Evolutionary conservation across 2,329 filamentous ascomycete genomes (phyloP), one percentile per base, ranked within the genome.

Genomic region (Cladorrhinum sp.): DNA sequence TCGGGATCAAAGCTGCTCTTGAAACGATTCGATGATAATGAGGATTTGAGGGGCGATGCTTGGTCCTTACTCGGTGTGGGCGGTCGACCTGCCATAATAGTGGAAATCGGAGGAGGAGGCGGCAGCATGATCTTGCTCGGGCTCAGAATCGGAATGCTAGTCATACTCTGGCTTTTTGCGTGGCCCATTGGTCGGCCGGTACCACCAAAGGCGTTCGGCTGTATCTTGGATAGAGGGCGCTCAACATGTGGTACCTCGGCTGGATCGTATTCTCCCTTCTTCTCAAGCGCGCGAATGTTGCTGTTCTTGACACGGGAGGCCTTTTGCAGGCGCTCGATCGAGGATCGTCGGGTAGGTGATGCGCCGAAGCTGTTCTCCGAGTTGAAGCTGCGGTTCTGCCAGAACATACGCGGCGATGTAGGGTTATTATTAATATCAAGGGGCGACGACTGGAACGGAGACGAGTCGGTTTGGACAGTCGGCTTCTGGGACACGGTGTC

Each of bases 261-360:
- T 25, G 93, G 92, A 74, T 97, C 92, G 79, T 97, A 97, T 78
- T 96, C 90, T 74, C 92, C 86, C 77, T 93, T 93, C 72, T 92
- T 89, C 77, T 97, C 93, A 58, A 93, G 89, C 48, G 92, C 92
- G 73, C 96, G 91, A 82, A 98, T 97, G 78, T 89, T 96, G 83
- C 93, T 97, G 79, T 96, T 98, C 82, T 93, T 96, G 70, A 99
- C 95, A 62, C 95, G 90, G 58, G 93, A 96, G 29, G 92, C 93
- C 73, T 89, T 91, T 78, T 97, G 96, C 62, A 99, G 83, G 71
- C 93, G 93, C 82, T 99, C 95, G 67, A 99, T 93, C 18, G 93
- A 98, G 50, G 91, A 91, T 72, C 93, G 88, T 70, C 91, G 90
- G 60, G 86, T 88, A 22, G 91, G 87, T 50, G 89, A 88, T 60